Conservation (phyloP, 2,329 filamentous ascomycete genomes). For the Akanthomyces uredinophilus region DNA sequence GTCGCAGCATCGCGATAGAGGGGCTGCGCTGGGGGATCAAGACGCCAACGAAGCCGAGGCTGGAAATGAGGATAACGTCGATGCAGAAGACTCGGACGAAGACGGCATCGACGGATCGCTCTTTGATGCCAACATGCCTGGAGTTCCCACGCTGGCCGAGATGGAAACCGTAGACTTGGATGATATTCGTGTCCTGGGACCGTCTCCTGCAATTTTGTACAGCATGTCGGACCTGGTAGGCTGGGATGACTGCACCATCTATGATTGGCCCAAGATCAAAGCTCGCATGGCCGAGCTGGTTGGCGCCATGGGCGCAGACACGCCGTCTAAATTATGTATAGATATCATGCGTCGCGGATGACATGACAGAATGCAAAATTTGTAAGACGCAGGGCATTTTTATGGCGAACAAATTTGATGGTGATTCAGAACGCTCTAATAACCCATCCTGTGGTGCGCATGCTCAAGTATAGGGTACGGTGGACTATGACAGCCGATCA, state of each 20-base stretch:
- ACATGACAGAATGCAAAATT: neutral
- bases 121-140: slow-evolving; percentile 61
- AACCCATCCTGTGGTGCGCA: too few relatives aligned
- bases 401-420: too few relatives aligned
- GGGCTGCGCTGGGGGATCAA: neutral
- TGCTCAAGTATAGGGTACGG: neutral
- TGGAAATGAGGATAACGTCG: neutral
- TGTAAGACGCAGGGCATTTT: neutral
- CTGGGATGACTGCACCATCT: slow-evolving; percentile 53
- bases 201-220: slow-evolving; percentile 33
- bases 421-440: too few relatives aligned
- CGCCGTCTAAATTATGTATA: slow-evolving; percentile 53
- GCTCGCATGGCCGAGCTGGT: slow-evolving; percentile 62
- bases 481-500: too few relatives aligned
- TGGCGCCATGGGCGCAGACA: slow-evolving; percentile 58
- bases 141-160: slow-evolving; percentile 52
- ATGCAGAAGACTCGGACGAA: slow-evolving; percentile 12
- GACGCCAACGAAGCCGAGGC: too few relatives aligned
- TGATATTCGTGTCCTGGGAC: slow-evolving; percentile 50
- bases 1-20: slow-evolving; percentile 25
- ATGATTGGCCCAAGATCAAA: slow-evolving; percentile 49
- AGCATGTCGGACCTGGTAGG: slow-evolving; percentile 47
- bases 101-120: slow-evolving; percentile 33
- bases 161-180: slow-evolving; percentile 54
- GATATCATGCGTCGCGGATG: slow-evolving; percentile 39